Percentiles rank a stretch among this genome's conserved stretches.
Conservation (phyloP, 2,329 filamentous ascomycete species). For the Dothistroma septosporum region DNA sequence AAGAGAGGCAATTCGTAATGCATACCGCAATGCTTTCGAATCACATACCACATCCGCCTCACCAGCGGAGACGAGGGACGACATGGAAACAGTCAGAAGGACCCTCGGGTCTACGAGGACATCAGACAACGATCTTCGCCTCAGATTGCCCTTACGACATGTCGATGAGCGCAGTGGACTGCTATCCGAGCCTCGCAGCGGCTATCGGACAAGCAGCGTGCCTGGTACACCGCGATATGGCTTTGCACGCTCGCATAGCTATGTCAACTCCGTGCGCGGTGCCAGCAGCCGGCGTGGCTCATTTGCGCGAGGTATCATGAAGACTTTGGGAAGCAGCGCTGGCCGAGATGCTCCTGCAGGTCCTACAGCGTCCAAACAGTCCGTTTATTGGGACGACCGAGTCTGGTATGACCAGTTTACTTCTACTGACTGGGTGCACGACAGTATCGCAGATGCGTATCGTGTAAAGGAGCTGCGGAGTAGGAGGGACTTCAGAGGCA, state of each 20-base stretch:
- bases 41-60: conserved; percentile 30
- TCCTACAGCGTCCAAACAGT: conserved; percentile 61
- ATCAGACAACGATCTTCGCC: conserved; percentile 36
- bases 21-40: conserved; percentile 31
- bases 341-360: conserved; percentile 15
- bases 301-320: conserved; percentile 33
- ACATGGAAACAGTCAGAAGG: conserved; percentile 10
- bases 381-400: conserved; percentile 72
- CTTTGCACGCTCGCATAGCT: conserved; percentile 35
- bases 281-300: conserved; percentile 47
- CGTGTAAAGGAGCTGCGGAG: conserved; percentile 78
- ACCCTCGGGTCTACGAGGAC: conserved; percentile 10
- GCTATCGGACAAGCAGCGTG: conserved; percentile 24
- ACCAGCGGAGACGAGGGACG: conserved; percentile 25
- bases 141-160: conserved; percentile 27
- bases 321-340: conserved; percentile 19
- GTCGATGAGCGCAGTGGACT: conserved; percentile 48
- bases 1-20: conserved; percentile 32
- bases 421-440: conserved; percentile 96
- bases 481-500: conserved; percentile 80
- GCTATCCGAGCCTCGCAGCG: conserved; percentile 36
- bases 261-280: conserved; percentile 24
- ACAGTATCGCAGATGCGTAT: conserved; percentile 90
- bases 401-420: conserved; percentile 99
- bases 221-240: conserved; percentile 29